Evolutionary conservation across 2,329 filamentous ascomycete species (phyloP).

Genomic region (Didymella segeticola): DNA sequence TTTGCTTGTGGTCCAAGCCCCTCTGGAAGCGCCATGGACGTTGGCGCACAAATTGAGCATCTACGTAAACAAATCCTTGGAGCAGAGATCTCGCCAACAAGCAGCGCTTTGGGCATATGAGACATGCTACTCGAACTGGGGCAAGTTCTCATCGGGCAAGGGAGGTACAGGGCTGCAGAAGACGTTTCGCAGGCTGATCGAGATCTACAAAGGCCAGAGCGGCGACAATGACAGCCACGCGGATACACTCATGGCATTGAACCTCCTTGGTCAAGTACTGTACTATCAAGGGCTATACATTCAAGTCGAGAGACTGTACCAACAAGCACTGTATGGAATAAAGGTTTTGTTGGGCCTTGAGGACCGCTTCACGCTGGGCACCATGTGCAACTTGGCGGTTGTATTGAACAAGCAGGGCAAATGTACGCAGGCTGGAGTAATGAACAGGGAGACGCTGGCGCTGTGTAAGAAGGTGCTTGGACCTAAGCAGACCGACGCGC

Average conservation of each 20-base stretch:
- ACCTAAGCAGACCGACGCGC: slow-evolving; percentile 17
- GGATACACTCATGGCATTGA: not conserved
- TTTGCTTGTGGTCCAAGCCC: no score
- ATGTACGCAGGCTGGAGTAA: slow-evolving; percentile 6
- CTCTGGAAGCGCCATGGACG: no score
- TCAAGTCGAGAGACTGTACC: not conserved
- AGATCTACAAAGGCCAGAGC: not conserved
- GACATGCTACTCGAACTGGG: not conserved
- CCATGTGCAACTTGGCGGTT: not conserved
- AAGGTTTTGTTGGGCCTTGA: slow-evolving; percentile 3
- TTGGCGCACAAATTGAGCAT: no score
- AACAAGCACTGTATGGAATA: not conserved
- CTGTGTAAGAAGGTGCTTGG: slow-evolving; percentile 12
- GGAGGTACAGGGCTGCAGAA: not conserved
- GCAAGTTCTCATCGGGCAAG: not conserved
- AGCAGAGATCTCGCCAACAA: not conserved
- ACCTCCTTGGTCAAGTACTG: not conserved
- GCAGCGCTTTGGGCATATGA: not conserved
- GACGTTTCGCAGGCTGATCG: not conserved
- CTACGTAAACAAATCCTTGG: no score
- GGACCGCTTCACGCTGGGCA: not conserved
- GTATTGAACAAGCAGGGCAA: slow-evolving; percentile 2
- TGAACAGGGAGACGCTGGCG: slow-evolving; percentile 9
- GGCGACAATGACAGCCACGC: not conserved
- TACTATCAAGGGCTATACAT: not conserved